Base-by-base conservation (phyloP, 2,329 filamentous ascomycete species). In the Rhinocladiella similis region DNA sequence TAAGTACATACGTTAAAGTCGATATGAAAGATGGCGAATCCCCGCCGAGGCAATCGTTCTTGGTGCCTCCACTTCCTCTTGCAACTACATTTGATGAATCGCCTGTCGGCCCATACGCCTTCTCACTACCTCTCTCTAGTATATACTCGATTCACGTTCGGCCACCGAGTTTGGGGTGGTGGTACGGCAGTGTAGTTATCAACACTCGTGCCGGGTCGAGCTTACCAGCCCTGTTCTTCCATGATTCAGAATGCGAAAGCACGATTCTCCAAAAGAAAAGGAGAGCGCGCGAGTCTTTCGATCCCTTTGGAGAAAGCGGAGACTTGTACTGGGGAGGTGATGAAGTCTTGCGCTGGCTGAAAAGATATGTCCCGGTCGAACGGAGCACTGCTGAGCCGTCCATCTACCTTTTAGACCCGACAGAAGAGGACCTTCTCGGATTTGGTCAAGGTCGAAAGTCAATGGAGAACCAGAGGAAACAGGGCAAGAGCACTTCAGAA, bases 271-370 rank as follows among this genome's bases (percentile, higher is more conserved):
- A 97, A 73, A 91, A 95, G 76, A 96, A 94, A 80, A 90, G 87
- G 74, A 79, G 90, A 51, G 85, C 91, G 0, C 83, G 83, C 60
- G 91, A 97, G 65, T 90, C 79, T 42, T 97, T 99, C 67, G 91
- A 97, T 66, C 92, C 92, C 0, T 97, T 97, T 71, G 87, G 88
- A 14, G 89, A 91, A 60, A 82, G 82, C 61, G 93, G 93, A 0
- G 84, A 89, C 70, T 87, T 96, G 80, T 97, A 97, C 69, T 99
- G 95, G 94, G 95, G 94, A 54, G 94, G 94, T 4, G 94, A 99
- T 70, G 93, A 99, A 75, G 89, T 97, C 0, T 72, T 99, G 47
- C 82, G 91, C 53, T 99, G 95, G 94, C 69, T 99, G 66, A 90
- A 86, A 69, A 82, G 87, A 69, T 97, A 96, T 72, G 84, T 94